These are phyloP conservation scores for Acanthamoeba divionensis DNA, from an alignment of 208 protist species.

Conservation along the genomic window DNA sequence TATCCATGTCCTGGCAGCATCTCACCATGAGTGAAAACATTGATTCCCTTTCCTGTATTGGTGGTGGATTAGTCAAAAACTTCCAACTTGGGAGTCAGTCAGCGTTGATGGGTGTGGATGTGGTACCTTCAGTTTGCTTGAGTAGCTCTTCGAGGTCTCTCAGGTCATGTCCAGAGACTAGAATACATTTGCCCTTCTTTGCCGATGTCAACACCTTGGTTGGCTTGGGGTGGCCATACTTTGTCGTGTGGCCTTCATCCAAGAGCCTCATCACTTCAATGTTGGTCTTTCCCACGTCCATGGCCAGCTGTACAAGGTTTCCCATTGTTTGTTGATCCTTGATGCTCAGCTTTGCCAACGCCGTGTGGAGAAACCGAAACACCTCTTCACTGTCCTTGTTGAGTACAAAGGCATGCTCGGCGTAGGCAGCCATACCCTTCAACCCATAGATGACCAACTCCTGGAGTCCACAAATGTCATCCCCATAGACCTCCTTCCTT, in stretches of 20 bases:
- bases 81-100: too few relatives aligned
- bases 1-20: constrained; percentile 87
- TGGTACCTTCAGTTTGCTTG: constrained; percentile 66
- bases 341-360: constrained; percentile 52
- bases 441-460: constrained; percentile 80
- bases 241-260: constrained; percentile 56
- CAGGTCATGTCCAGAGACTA: constrained; percentile 85
- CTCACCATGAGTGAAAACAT: constrained; percentile 90
- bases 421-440: constrained; percentile 79
- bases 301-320: constrained; percentile 56
- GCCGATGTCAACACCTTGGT: constrained; percentile 58
- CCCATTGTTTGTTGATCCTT: constrained; percentile 50
- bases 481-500: not conserved
- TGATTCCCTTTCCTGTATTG: constrained; percentile 78
- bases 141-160: constrained; percentile 77
- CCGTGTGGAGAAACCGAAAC: constrained; percentile 57
- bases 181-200: constrained; percentile 75
- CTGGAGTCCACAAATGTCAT: constrained; percentile 38
- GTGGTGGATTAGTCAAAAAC: too few relatives aligned
- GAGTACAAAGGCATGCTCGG: constrained; percentile 67
- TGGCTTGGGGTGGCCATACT: constrained; percentile 72
- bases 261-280: constrained; percentile 73
- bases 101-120: not conserved
- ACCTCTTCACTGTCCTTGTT: constrained; percentile 50
- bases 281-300: constrained; percentile 76